Evolutionary conservation across 257 asterid species (phyloP), one percentile per base, ranked within the genome.

Genomic region (Solanum pimpinellifolium): DNA sequence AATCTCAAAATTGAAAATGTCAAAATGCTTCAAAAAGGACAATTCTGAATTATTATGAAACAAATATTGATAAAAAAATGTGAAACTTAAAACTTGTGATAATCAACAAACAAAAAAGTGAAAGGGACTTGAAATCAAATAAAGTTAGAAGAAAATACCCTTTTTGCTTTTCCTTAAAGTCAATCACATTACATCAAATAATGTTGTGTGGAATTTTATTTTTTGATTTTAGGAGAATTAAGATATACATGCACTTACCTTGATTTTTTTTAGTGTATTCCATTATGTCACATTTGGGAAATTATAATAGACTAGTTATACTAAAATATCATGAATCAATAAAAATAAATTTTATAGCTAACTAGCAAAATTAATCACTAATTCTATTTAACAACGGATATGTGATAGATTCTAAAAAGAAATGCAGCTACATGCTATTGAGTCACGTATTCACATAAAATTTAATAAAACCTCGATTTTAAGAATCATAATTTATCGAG

Each of bases 1-100:
- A 86, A 85, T 31, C 60, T 72, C 86, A 46, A 73, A 21, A 49
- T 73, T 35, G 49, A 37, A 83, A 86, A 37, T 87, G 90, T 89
- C 91, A 88, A 89, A 76, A 80, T 29, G 52, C 82, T 68, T 27
- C 86, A 77, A 35, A 74, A 74, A 74, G 81, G 81, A 37, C 81
- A 74, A 74, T 74, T 74, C 27, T 37, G 81, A 74, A 37, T 74
- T 74, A 37, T 69, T 70, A 74, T 74, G 81, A 74, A 74, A 20
- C 46, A 72, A 10, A 74, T 15, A 74, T 74, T 74, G 49, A 74
- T 74, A n/a, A 11, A 74, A 11, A 29, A 73, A 35, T 73, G 80
- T 73, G 29, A 35, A 73, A 35, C 7, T 10, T 35, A 18, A 35
- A 73, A 10, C 29, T 73, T 72, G 78, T 73, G 25, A 73, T 73